phyloP scores from a whole-genome alignment of 176 grass and related monocot genomes.

The Puccinellia tenuiflora region DNA sequence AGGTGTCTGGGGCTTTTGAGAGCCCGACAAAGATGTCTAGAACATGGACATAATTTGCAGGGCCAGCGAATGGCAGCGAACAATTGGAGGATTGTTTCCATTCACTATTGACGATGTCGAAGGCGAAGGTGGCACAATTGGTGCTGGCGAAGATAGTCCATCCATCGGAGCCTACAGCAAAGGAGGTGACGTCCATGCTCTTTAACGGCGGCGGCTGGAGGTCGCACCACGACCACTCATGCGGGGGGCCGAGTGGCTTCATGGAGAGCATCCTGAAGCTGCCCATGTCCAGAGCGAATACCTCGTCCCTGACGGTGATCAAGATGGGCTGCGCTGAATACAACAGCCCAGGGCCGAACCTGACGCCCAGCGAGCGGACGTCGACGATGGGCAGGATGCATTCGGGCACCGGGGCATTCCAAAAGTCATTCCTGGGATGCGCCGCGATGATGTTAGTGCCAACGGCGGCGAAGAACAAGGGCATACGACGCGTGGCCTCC shows the following conservation, averaged over 20 bases:
- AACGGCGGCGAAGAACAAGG: background rate
- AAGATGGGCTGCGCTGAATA: background rate
- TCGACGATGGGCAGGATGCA: background rate
- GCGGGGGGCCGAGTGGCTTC: background rate
- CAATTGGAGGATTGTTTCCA: background rate
- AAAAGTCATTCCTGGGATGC: background rate
- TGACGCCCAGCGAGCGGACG: background rate
- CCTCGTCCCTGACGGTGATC: background rate
- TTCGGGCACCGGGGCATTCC: background rate
- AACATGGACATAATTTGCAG: background rate
- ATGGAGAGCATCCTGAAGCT: slow-evolving; percentile 14
- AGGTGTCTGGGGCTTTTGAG: background rate
- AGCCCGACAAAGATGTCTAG: background rate
- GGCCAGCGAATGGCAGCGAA: background rate
- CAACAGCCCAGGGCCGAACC: background rate
- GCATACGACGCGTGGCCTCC: background rate
- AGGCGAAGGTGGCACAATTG: background rate
- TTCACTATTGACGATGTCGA: background rate
- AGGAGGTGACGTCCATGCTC: background rate
- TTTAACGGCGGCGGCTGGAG: background rate
- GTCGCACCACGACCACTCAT: background rate
- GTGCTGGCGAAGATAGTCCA: background rate
- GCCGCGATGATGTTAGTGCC: background rate
- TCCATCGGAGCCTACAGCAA: background rate
- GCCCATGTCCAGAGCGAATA: background rate